A percentile compares a stretch with the other conserved stretches of the same genome.
Evolutionary conservation across 495 filamentous ascomycete species (phyloP).

Genomic region (Daldinia grandis): DNA sequence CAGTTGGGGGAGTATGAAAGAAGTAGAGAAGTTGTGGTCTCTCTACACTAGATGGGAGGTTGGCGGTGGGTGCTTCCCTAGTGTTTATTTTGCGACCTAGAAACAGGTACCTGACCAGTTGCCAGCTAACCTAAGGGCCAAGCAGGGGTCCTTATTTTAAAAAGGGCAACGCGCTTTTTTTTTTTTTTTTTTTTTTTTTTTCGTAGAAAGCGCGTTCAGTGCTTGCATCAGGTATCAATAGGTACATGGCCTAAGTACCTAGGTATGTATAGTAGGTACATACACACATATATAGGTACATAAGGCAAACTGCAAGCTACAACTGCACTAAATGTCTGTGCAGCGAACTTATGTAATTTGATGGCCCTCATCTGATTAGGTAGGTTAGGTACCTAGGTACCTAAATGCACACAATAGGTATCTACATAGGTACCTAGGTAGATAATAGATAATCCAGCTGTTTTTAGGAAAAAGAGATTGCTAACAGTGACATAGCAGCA

Average conservation of each 20-base stretch:
- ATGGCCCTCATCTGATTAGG: background rate
- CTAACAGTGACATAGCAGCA: background rate
- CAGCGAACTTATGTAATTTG: background rate
- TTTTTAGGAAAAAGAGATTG: constrained; percentile 1
- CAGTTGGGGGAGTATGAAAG: background rate
- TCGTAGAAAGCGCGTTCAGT: constrained; percentile 45
- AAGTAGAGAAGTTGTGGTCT: constrained; percentile 7
- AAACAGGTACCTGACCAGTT: background rate
- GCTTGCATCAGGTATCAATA: constrained; percentile 41
- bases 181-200: constrained; percentile 5
- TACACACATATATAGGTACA: too few species aligned
- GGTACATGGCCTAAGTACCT: constrained; percentile 10
- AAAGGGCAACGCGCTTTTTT: constrained; percentile 40
- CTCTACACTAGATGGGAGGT: constrained; percentile 15
- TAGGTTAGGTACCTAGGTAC: background rate
- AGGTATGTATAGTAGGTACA: too few species aligned
- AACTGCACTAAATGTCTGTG: constrained; percentile 1
- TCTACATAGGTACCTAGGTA: too few species aligned
- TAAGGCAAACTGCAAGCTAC: background rate
- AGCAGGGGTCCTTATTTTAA: constrained; percentile 31
- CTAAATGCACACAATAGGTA: constrained; percentile 5
- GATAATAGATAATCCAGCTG: background rate
- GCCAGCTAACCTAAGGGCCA: constrained; percentile 11
- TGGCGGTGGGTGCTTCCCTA: constrained; percentile 24
- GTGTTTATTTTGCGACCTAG: constrained; percentile 37